phyloP scores from a whole-genome alignment of 208 protist species.

The Perkinsela sp. region DNA sequence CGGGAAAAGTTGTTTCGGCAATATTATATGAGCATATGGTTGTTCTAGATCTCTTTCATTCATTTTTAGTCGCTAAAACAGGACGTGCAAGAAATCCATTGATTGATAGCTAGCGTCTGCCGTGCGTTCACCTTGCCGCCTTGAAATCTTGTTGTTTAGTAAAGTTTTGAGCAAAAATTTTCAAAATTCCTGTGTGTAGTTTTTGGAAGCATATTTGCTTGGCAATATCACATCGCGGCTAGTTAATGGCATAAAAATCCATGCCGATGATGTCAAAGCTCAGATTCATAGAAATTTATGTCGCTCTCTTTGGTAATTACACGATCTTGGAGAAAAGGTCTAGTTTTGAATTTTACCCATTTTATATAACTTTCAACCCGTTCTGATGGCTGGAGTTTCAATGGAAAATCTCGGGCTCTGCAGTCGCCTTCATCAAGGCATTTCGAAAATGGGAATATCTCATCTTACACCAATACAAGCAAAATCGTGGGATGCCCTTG shows the following conservation, averaged over 20 bases:
- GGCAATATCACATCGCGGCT: background rate
- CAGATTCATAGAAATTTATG: background rate
- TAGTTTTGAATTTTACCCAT: background rate
- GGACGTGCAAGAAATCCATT: too few relatives aligned
- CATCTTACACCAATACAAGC: background rate
- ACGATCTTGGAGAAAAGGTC: background rate
- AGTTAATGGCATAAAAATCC: background rate
- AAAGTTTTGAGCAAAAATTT: too few relatives aligned
- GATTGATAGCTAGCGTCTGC: too few relatives aligned
- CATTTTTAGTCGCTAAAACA: too few relatives aligned
- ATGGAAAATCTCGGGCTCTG: background rate
- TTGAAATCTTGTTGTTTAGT: too few relatives aligned
- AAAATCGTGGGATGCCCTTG: background rate
- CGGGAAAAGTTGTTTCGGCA: too few relatives aligned
- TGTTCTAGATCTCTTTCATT: too few relatives aligned
- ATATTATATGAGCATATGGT: too few relatives aligned
- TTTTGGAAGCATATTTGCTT: background rate
- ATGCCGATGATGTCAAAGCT: too few relatives aligned
- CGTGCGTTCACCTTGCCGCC: too few relatives aligned
- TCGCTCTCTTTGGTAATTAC: background rate
- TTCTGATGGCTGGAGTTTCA: background rate
- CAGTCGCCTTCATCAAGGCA: background rate
- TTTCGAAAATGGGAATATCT: background rate
- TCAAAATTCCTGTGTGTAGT: constrained; percentile 1
- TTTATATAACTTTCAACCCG: background rate